A percentile compares a stretch with the other conserved stretches of the same genome.
phyloP scores from a whole-genome alignment of 495 filamentous ascomycete species.

The Parmelia sp. region DNA sequence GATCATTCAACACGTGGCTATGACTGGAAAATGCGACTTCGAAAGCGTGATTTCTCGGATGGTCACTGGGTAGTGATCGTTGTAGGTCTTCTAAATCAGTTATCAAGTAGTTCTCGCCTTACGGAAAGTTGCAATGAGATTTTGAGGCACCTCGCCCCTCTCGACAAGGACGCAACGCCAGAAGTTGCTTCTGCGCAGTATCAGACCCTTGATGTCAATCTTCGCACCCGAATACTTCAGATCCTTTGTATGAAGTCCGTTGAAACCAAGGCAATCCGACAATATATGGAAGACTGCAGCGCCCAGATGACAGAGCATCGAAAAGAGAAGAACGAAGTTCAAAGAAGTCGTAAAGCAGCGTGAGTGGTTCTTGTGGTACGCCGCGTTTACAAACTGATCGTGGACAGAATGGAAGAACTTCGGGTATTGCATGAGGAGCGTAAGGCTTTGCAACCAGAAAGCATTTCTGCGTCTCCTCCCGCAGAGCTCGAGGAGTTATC shows the following conservation, averaged over 20 bases:
- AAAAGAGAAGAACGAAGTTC: constrained; percentile 91
- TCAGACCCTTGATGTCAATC: constrained; percentile 67
- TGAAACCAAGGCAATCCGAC: constrained; percentile 74
- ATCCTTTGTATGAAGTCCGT: constrained; percentile 83
- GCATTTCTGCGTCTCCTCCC: constrained; percentile 58
- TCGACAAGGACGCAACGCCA: constrained; percentile 62
- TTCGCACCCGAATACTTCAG: constrained; percentile 72
- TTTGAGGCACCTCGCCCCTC: constrained; percentile 69
- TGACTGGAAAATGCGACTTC: constrained; percentile 77
- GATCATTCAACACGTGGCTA: constrained; percentile 46
- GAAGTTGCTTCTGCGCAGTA: constrained; percentile 70
- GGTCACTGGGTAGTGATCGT: constrained; percentile 91
- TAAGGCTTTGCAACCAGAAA: constrained; percentile 75
- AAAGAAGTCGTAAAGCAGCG: constrained; percentile 74
- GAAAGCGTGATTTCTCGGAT: constrained; percentile 76
- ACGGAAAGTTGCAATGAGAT: constrained; percentile 72
- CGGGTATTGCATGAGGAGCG: constrained; percentile 77
- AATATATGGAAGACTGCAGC: constrained; percentile 83
- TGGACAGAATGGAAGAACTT: constrained; percentile 61
- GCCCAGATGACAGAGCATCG: constrained; percentile 87
- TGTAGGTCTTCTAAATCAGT: constrained; percentile 75
- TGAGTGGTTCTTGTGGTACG: constrained; percentile 45
- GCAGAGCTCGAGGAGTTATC: constrained; percentile 52
- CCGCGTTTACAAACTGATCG: constrained; percentile 22
- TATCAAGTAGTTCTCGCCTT: constrained; percentile 67